phyloP scores from a whole-genome alignment of 768 basidiomycete genomes.

The Lepiota brunneoincarnata region DNA sequence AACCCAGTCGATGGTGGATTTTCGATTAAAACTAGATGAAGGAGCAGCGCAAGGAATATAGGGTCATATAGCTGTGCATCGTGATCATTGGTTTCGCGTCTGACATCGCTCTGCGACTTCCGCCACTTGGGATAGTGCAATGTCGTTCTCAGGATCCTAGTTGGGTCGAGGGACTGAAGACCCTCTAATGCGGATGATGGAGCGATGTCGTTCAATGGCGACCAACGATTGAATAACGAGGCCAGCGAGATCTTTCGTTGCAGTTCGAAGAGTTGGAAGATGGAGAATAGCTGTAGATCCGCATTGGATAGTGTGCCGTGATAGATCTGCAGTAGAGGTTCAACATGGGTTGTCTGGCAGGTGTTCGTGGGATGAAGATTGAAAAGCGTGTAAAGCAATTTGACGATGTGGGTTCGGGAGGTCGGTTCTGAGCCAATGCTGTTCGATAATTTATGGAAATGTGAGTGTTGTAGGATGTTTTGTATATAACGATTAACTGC shows the following conservation, averaged over 20 bases:
- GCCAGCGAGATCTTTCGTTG: conserved; percentile 66
- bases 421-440: conserved; percentile 18
- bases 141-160: conserved; percentile 66
- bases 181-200: conserved; percentile 58
- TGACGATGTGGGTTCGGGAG: conserved; percentile 45
- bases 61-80: conserved; percentile 72
- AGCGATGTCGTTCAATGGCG: conserved; percentile 37
- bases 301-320: conserved; percentile 62
- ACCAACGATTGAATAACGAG: conserved; percentile 67
- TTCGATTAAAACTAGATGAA: conserved; percentile 62
- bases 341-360: conserved; percentile 81
- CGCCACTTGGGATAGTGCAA: conserved; percentile 70
- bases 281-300: conserved; percentile 66
- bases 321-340: conserved; percentile 75
- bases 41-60: conserved; percentile 66
- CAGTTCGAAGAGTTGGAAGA: conserved; percentile 77
- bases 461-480: conserved; percentile 65
- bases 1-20: conserved; percentile 54
- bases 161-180: conserved; percentile 67
- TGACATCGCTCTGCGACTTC: conserved; percentile 36
- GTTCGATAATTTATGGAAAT: conserved; percentile 51
- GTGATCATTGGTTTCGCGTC: conserved; percentile 21
- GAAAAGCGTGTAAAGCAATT: conserved; percentile 68
- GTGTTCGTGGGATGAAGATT: conserved; percentile 75
- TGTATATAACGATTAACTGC: conserved; percentile 77